These are phyloP conservation scores for Tagetes erecta DNA, from an alignment of 129 eudicot genomes.

Conservation along the genomic window DNA sequence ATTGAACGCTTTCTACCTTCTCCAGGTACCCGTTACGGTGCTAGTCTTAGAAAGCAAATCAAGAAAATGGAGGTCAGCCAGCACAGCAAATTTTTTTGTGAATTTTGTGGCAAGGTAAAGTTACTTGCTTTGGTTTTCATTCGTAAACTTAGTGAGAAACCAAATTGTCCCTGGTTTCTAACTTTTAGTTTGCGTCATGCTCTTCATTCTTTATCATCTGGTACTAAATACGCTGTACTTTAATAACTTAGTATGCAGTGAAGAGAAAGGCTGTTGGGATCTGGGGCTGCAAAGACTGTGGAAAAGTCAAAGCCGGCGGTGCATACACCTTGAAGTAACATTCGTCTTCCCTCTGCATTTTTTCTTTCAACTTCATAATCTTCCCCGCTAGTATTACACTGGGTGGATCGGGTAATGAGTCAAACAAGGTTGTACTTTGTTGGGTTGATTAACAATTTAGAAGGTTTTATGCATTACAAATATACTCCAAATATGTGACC, in stretches of 20 bases:
- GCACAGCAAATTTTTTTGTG: constrained; percentile 41
- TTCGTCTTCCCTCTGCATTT: background rate
- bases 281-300: constrained; percentile 59
- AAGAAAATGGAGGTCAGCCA: constrained; percentile 47
- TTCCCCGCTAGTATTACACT: background rate
- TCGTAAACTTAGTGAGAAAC: background rate
- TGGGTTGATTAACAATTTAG: background rate
- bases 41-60: constrained; percentile 89
- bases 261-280: constrained; percentile 53
- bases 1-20: background rate
- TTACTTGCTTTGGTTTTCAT: background rate
- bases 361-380: background rate
- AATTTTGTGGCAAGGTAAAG: constrained; percentile 56
- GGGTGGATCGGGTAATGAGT: background rate
- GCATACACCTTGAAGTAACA: constrained; percentile 59
- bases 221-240: background rate
- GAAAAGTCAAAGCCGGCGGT: constrained; percentile 54
- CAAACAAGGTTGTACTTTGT: background rate
- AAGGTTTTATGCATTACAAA: background rate
- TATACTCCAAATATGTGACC: background rate
- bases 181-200: background rate
- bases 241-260: constrained; percentile 40
- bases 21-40: constrained; percentile 93
- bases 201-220: background rate
- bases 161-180: background rate